Evolutionary conservation across 2,329 filamentous ascomycete species (phyloP), one percentile per base, ranked within the genome.

Genomic region (Thielaviopsis musarum): DNA sequence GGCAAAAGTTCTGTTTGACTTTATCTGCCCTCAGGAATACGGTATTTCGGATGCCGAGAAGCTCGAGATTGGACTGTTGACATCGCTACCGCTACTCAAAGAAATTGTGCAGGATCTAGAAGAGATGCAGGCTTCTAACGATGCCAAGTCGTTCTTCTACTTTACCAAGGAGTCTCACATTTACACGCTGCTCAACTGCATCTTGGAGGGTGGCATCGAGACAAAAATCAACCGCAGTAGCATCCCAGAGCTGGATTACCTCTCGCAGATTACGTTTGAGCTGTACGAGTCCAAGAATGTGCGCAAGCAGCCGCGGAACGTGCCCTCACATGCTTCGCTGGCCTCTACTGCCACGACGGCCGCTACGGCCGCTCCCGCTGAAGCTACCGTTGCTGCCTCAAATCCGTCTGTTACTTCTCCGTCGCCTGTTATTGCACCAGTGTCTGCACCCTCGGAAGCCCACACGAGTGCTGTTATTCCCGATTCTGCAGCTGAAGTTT

Each of bases 101-200:
- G 93, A 98, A 72, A 96, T 98, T 66, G 93, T 98, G 6, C 87
- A 91, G 67, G 91, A 98, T 67, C 78, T 98, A 1, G 94, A 98
- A 73, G 91, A 97, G 71, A 89, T 97, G 71, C 93, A 98, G 72
- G 91, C 93, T 3, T 94, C 88, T 0, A 85, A 91, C 58, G 88
- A 94, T 65, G 90, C 91, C 52, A 96, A 96, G 69, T 91, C 87
- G 1, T 97, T 97, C 75, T 88, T 97, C 72, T 98, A 98, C 74
- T 98, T 98, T 71, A 98, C 93, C 64, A 98, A 98, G 71, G 93
- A 98, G 72, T 95, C 89, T 0, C 93, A 98, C 70, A 96, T 98
- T 64, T 98, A 98, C 74, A 98, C 93, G 5, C 79, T 98, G 5
- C 81, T 98, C 61, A 98, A 98, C 71, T 97, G 91, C 70, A 97